These are phyloP conservation scores for Pilaira anomala DNA, from an alignment of 192 early-diverging fungal species.

Conservation along the genomic window DNA sequence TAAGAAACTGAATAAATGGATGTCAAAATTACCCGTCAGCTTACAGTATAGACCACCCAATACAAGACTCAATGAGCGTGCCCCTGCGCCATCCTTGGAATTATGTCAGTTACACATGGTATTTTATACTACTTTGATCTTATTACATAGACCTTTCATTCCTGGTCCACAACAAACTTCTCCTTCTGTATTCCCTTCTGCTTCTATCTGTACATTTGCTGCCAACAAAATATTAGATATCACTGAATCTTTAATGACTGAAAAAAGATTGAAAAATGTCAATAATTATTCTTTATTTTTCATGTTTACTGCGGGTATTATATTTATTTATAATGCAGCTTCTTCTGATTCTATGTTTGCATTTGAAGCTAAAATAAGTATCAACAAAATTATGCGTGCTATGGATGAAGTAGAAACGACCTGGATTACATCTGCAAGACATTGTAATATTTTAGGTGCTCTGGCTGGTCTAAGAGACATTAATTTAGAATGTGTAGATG, in stretches of 20 bases:
- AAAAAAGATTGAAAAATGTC: conserved; percentile 20
- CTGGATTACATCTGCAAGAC: conserved; percentile 32
- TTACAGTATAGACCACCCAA: conserved; percentile 39
- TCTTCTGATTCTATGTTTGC: conserved; percentile 27
- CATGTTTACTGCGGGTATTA: conserved; percentile 37
- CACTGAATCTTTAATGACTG: conserved; percentile 21
- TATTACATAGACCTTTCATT: conserved; percentile 57
- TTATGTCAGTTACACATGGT: conserved; percentile 44
- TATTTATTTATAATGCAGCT: conserved; percentile 35
- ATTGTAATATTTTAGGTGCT: conserved; percentile 31
- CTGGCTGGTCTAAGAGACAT: conserved; percentile 33
- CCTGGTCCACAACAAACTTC: conserved; percentile 15
- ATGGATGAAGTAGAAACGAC: conserved; percentile 31
- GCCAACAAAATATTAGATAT: conserved; percentile 40
- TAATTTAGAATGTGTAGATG: conserved; percentile 25
- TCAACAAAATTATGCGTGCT: conserved; percentile 32
- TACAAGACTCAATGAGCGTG: conserved; percentile 18
- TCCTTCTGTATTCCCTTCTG: conserved; percentile 24
- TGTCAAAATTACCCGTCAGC: conserved; percentile 33
- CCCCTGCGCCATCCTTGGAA: conserved; percentile 21
- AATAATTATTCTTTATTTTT: conserved; percentile 34
- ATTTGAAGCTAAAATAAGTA: conserved; percentile 33
- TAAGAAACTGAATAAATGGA: conserved; percentile 38
- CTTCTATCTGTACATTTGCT: conserved; percentile 29
- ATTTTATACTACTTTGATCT: conserved; percentile 50